Evolutionary conservation across 177 flowering plant species (phyloP), one percentile per base, ranked within the genome.

Genomic region (Vitis hybrid): DNA sequence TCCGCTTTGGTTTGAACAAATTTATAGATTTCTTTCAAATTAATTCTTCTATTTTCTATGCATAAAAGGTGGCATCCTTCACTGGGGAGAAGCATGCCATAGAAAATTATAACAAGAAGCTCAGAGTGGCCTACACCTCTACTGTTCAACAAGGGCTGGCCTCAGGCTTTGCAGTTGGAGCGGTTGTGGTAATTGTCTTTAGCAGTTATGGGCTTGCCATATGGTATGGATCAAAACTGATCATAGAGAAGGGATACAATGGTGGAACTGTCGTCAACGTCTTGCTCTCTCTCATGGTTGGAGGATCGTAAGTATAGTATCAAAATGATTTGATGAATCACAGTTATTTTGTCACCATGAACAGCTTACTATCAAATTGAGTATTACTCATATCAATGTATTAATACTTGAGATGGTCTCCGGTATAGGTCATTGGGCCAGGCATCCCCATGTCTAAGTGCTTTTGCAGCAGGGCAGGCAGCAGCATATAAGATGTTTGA

Each of bases 401-500:
- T 39, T 39, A 39, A 39, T 39, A 39, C 8, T 39, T 39, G 45
- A 39, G 45, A 39, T 39, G 45, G 45, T 39, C 10, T 64, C 19
- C 50, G 59, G 49, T 57, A 3, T 51, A 88, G 96, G 86, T 82
- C 90, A 3, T 50, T 90, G 53, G 90, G 88, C 12, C 93, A 90
- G 73, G 59, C 90, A 58, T 73, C 91, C 10, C 93, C 91, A 10
- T 61, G 72, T 61, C 2, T 88, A 68, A 83, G 72, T 74, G 91
- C 96, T 45, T 87, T 90, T 77, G 84, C 88, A 13, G 82, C 86
- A 60, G 95, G 93, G 48, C 82, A 82, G 70, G 93, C 91, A 34
- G 93, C 95, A 57, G 91, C 96, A 22, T 84, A 79, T 68, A 90
- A 90, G 66, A 90, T 88, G 96, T 87, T 88, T 66, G 86, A 87